Base-by-base conservation (phyloP, 345 rosid genomes). In the Excoecaria cochinchinensis region DNA sequence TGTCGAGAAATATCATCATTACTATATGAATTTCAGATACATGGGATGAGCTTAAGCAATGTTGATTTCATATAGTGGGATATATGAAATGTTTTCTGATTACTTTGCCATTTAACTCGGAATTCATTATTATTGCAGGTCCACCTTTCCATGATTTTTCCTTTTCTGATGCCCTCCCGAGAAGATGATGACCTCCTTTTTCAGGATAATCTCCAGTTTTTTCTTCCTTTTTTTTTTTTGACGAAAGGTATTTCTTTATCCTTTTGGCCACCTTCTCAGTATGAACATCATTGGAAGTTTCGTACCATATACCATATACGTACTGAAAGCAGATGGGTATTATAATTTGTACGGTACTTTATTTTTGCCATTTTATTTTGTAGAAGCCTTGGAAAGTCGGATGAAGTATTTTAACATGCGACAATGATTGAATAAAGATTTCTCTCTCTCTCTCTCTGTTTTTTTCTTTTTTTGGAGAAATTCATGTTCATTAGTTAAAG, bases 61-160 rank as follows among this genome's bases (percentile, higher is more conserved):
- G 36, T 58, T 4, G 22, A 3, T 58, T 58, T 22, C 62, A 58
- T 58, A 6, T n/a, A 22, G 68, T 40, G 16, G 17, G 68, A 39
- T 64, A 58, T 51, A 22, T 71, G 21, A 19, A 5, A 24, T 25
- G 8, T 44, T 15, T 15, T 39, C 10, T 71, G n/a, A 64, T 42
- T 65, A 3, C 10, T 7, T 69, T 13, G 60, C 46, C 3, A 70
- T 47, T 75, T 19, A 52, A 62, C 59, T 39, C 25, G 12, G 46
- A 17, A 4, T 64, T 25, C 58, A 5, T 64, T 62, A 55, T 38
- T 57, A 36, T 68, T 78, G 82, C 91, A 94, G 97, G 97, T 82
- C 97, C 97, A 38, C 95, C 99, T 12, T 92, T 91, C 84, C 97
- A 91, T 81, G 97, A 95, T 80, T 95, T 88, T 83, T 83, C 90